Evolutionary conservation across 2,329 filamentous ascomycete genomes (phyloP).

Genomic region (Xylariaceae sp.): DNA sequence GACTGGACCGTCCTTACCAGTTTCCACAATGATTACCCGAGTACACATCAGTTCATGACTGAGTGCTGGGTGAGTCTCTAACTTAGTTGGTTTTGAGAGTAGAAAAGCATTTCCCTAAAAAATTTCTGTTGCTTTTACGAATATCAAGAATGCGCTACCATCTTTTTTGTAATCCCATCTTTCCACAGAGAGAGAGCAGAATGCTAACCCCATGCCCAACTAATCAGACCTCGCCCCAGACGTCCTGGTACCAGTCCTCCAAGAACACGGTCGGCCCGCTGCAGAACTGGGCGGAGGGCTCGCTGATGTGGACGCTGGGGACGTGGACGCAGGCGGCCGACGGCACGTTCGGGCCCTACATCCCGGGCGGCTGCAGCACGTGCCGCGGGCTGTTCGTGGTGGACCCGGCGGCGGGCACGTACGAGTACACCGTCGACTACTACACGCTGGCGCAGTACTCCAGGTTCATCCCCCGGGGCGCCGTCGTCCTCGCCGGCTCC

Average conservation of each 20-base stretch:
- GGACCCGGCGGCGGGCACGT: conserved; percentile 52
- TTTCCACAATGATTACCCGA: conserved; percentile 49
- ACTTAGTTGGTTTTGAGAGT: background rate
- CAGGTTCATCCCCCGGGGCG: conserved; percentile 54
- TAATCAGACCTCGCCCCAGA: conserved; percentile 40
- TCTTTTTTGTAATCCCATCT: no score
- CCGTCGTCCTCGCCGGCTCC: conserved; percentile 48
- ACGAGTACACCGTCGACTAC: conserved; percentile 55
- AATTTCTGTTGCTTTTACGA: no score
- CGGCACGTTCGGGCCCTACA: conserved; percentile 50
- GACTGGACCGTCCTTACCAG: conserved; percentile 46
- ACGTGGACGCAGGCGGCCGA: conserved; percentile 42
- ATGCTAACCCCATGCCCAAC: no score
- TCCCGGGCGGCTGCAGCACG: conserved; percentile 47
- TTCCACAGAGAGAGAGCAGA: no score
- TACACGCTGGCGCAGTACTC: conserved; percentile 61
- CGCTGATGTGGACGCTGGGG: conserved; percentile 52
- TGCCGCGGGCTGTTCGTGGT: conserved; percentile 62
- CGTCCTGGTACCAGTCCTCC: conserved; percentile 45
- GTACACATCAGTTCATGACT: conserved; percentile 53
- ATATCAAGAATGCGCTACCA: no score
- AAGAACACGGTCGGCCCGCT: conserved; percentile 52
- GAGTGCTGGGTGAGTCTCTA: conserved; percentile 47
- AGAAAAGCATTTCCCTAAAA: background rate
- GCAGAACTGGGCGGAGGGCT: conserved; percentile 54